Evolutionary conservation across 1,284 basidiomycete genomes (phyloP).

Genomic region (Anthracocystis walkeri): DNA sequence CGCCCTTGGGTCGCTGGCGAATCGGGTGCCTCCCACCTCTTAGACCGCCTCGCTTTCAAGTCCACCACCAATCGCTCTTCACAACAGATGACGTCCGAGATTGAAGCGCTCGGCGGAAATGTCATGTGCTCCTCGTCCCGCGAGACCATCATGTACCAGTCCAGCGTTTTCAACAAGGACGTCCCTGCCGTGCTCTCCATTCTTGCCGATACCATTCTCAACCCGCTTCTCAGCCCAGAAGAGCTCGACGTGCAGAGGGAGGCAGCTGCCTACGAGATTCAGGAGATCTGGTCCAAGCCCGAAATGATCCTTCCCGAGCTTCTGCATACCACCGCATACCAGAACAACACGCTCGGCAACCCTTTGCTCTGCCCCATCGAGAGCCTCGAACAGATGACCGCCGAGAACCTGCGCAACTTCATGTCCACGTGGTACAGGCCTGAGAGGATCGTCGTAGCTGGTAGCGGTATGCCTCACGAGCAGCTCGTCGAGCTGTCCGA

Average conservation of each 20-base stretch:
- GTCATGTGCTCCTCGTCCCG: constrained; percentile 90
- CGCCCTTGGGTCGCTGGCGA: constrained; percentile 74
- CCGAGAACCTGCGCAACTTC: constrained; percentile 76
- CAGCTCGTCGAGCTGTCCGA: constrained; percentile 86
- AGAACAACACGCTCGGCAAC: constrained; percentile 84
- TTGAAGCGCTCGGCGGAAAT: constrained; percentile 89
- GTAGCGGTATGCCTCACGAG: constrained; percentile 90
- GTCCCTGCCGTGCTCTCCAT: constrained; percentile 85
- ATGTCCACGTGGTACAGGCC: constrained; percentile 89
- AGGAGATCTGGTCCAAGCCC: constrained; percentile 88
- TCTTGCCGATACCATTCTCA: constrained; percentile 89
- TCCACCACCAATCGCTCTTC: constrained; percentile 72
- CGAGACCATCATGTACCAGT: constrained; percentile 98
- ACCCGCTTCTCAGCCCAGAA: constrained; percentile 80
- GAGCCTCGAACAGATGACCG: constrained; percentile 79
- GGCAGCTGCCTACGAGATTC: constrained; percentile 90
- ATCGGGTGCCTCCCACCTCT: constrained; percentile 87
- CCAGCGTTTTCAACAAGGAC: constrained; percentile 88
- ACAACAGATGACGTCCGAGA: constrained; percentile 83
- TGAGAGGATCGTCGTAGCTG: constrained; percentile 92
- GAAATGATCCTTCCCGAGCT: constrained; percentile 96
- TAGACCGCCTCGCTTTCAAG: constrained; percentile 97
- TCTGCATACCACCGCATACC: constrained; percentile 87
- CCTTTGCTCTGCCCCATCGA: constrained; percentile 88
- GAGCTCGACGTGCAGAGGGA: constrained; percentile 87